phyloP scores from a whole-genome alignment of 371 early-diverging fungal species.

The Gilbertella persicaria region DNA sequence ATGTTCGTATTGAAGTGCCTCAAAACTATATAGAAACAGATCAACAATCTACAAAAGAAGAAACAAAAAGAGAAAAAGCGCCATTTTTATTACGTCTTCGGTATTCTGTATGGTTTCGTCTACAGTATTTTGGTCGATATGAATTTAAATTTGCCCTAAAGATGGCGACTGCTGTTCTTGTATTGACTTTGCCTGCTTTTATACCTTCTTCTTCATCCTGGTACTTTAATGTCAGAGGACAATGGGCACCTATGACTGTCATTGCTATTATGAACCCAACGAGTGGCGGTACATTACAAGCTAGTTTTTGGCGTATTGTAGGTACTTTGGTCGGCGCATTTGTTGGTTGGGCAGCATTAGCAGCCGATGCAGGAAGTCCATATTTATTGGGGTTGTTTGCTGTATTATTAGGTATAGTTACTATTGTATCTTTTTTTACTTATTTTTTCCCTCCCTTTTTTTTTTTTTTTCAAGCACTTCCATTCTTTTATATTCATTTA shows the following conservation, averaged over 20 bases:
- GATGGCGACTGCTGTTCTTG: slow-evolving; percentile 53
- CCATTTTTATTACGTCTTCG: slow-evolving; percentile 37
- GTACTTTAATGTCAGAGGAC: slow-evolving; percentile 51
- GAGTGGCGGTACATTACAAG: slow-evolving; percentile 57
- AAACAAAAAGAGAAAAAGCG: slow-evolving; percentile 6
- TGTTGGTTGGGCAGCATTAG: slow-evolving; percentile 52
- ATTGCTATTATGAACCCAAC: slow-evolving; percentile 66
- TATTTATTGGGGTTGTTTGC: slow-evolving; percentile 58
- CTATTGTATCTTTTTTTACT: not conserved
- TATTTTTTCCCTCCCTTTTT: not conserved
- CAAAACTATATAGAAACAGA: slow-evolving; percentile 2
- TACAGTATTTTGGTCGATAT: slow-evolving; percentile 49
- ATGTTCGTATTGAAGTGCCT: slow-evolving; percentile 13
- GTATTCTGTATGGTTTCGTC: slow-evolving; percentile 44
- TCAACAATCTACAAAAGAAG: not conserved
- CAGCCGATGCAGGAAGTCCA: slow-evolving; percentile 49
- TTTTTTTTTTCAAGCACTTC: slow-evolving; percentile 33
- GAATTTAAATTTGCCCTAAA: slow-evolving; percentile 63
- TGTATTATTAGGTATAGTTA: slow-evolving; percentile 46
- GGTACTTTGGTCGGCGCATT: slow-evolving; percentile 58
- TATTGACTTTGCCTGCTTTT: slow-evolving; percentile 54
- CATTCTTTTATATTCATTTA: slow-evolving; percentile 48
- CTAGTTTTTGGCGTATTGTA: slow-evolving; percentile 56
- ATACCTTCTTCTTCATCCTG: slow-evolving; percentile 40
- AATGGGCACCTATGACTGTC: slow-evolving; percentile 61